phyloP scores from a whole-genome alignment of 2,329 filamentous ascomycete genomes.

The Alternaria burnsii region DNA sequence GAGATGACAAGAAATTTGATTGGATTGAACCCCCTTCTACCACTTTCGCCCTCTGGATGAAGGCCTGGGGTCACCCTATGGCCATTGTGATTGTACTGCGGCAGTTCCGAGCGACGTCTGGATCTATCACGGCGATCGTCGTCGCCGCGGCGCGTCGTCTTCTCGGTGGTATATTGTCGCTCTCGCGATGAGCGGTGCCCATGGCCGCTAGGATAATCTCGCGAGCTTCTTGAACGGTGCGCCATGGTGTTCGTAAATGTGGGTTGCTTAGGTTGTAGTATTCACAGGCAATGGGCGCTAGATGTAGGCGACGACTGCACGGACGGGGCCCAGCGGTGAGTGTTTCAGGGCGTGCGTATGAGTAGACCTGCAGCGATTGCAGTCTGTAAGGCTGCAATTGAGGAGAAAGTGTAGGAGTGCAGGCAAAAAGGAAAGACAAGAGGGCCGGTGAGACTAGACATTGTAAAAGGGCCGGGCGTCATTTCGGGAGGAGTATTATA shows the following conservation, averaged over 20 bases:
- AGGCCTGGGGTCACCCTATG: constrained; percentile 55
- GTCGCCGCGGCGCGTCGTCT: constrained; percentile 27
- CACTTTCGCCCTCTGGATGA: constrained; percentile 70
- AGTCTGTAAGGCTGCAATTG: constrained; percentile 6
- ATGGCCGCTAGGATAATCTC: constrained; percentile 22
- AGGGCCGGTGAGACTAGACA: constrained; percentile 10
- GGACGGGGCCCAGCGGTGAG: constrained; percentile 1
- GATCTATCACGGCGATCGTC: constrained; percentile 13
- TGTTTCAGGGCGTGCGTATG: constrained; percentile 27
- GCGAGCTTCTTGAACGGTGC: constrained; percentile 25
- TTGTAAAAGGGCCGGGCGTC: constrained; percentile 24
- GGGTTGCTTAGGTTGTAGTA: neutral
- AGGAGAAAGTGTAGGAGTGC: constrained; percentile 3
- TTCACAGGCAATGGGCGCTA: constrained; percentile 9
- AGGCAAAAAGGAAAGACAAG: constrained; percentile 12
- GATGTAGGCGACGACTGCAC: constrained; percentile 15
- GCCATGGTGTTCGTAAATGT: constrained; percentile 24
- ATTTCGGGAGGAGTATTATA: constrained; percentile 21
- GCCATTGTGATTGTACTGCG: constrained; percentile 56
- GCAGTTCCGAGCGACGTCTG: constrained; percentile 32
- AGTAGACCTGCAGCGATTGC: constrained; percentile 18
- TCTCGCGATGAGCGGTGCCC: constrained; percentile 25
- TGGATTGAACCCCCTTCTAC: constrained; percentile 71
- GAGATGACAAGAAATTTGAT: constrained; percentile 69
- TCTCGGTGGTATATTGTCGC: constrained; percentile 36